Evolutionary conservation across 371 early-diverging fungal species (phyloP), one percentile per base, ranked within the genome.

Genomic region (Circinella minor): DNA sequence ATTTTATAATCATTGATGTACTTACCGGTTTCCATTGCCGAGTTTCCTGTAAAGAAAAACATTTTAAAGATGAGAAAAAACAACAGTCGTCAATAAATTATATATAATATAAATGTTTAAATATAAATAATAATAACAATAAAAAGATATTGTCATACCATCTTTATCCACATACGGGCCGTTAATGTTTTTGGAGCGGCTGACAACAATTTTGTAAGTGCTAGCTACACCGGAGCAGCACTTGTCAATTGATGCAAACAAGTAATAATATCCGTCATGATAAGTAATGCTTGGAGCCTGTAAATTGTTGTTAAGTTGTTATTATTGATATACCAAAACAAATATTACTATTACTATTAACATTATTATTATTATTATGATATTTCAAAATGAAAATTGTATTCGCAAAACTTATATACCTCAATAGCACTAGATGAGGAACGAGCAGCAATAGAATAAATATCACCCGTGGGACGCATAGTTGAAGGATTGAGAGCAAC

Each of bases 361-460:
- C n/a, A n/a, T n/a, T 43, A 43, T 43, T 9, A 3, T 43, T 9
- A 43, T 43, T 9, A 43, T 43, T 1, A 43, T 27, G 27, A 27
- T 27, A 2, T 0, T 27, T 27, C 27, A 27, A 27, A 27, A 27
- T 27, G n/a, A 27, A 27, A 27, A 27, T 27, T 2, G 27, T 27
- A 27, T 27, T 2, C 43, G 3, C 43, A 43, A 43, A 6, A 43
- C 43, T 0, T 69, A 57, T 34, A 63, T 63, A 54, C n/a, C 54
- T n/a, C 51, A 51, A 51, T 51, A 15, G 51, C 51, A n/a, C 14
- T 14, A 51, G 51, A 51, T 13, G 48, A 27, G 0, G 43, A 36
- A 34, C 57, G 57, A 13, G 69, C 69, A 14, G 69, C 69, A 37
- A 69, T 69, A 1, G 69, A 69, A 46, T 69, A 69, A 20, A 69